Percentiles rank a stretch among this genome's conserved stretches.
Conservation (phyloP, 345 rosid species). For the Ricinus communis region DNA sequence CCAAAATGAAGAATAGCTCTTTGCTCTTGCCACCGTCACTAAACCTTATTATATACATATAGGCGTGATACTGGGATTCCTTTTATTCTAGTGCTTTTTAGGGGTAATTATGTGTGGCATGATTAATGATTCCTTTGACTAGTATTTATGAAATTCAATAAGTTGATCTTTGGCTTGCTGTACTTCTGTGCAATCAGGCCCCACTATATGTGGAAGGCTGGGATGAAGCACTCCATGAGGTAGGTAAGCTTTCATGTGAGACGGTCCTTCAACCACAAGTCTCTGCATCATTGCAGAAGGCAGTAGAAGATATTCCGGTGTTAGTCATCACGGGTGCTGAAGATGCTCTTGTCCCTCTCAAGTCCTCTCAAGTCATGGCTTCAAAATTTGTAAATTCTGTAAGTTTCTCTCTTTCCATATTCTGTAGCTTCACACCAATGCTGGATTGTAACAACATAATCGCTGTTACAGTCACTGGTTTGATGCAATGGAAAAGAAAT, state of each 20-base stretch:
- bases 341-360: constrained; percentile 78
- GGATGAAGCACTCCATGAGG: constrained; percentile 96
- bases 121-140: not conserved
- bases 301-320: constrained; percentile 66
- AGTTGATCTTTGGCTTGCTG: not conserved
- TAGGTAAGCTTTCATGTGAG: constrained; percentile 82
- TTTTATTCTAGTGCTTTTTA: not conserved
- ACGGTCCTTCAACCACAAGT: constrained; percentile 63
- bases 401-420: constrained; percentile 35
- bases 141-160: not conserved
- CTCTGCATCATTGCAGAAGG: constrained; percentile 56
- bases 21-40: not conserved
- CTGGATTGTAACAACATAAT: too few species aligned
- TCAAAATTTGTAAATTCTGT: constrained; percentile 87
- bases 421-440: not conserved
- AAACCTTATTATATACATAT: not conserved
- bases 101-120: not conserved
- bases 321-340: constrained; percentile 85
- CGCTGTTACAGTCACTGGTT: too few species aligned
- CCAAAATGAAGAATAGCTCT: not conserved
- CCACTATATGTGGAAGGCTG: constrained; percentile 87
- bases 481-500: not conserved
- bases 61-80: too few species aligned
- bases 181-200: constrained; percentile 41
- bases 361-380: constrained; percentile 82